Base-by-base conservation (phyloP, 1,139 yeast species). In the Sugiyamaella grinbergsii region DNA sequence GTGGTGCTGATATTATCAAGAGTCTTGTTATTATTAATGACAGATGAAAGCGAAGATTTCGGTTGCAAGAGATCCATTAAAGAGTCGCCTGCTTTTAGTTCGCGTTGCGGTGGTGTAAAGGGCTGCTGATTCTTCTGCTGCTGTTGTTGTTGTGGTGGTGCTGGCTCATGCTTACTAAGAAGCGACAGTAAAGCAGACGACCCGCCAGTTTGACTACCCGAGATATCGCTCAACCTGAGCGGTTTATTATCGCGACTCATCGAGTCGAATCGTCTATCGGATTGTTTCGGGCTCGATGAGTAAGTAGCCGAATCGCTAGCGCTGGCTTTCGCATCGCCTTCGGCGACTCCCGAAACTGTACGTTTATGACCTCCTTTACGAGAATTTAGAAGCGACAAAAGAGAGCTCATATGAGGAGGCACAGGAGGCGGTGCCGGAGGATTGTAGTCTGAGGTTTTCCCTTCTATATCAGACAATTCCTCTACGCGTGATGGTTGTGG, bases 71-170 rank as follows among this genome's bases (percentile, higher is more conserved):
- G 46, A 20, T 47, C 54, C 54, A 51, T 51, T 19, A 51, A 47
- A 1, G 50, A 43, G 13, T 47, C 43, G n/a, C 51, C 51, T 11
- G 51, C 42, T 32, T 47, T 36, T 22, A 39, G 34, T 28, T 46
- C 50, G 3, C 19, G 47, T 10, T 19, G n/a, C 6, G 8, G 22
- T 19, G 13, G 10, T 26, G 23, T 10, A n/a, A n/a, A n/a, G n/a
- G n/a, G n/a, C 24, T 16, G 22, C 6, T 15, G 40, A 15, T 36
- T 20, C 29, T 26, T 8, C 11, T 36, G 47, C 28, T 52, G 52
- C 33, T 37, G 61, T 48, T 50, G 52, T 47, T 23, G 54, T 57
- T 32, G 50, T 48, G 22, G 20, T 42, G 18, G 50, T 51, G 19
- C 47, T 18, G 22, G 32, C 8, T 23, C 50, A 4, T 33, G 34